Base-by-base conservation (phyloP, 164 flowering plant genomes). In the Aristolochia fimbriata region DNA sequence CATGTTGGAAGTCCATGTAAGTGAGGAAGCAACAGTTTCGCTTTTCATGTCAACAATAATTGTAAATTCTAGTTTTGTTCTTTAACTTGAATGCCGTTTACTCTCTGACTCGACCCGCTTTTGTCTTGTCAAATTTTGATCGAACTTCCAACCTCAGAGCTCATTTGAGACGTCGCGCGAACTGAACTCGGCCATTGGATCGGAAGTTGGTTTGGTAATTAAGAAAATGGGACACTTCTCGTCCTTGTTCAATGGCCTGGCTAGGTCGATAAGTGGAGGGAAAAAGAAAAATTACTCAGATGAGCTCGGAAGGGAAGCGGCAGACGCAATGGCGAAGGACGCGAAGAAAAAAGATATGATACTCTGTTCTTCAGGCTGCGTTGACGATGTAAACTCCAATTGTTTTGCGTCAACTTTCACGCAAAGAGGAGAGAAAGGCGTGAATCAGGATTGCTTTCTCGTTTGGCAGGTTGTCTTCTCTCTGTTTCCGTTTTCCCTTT, bases 401-500 rank as follows among this genome's bases (percentile, higher is more conserved):
- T 83, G 82, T 62, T 79, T 79, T 56, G 83, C 77, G 51, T 80
- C 96, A 0, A 68, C 77, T 66, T 89, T 65, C 70, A 78, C 91
- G 0, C 80, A 71, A 71, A 75, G 79, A 68, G 98, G 98, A 48
- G 51, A 81, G 55, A 92, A 92, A 74, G 98, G 93, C 50, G 78
- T 71, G 21, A 92, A 92, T 62, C 98, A 92, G 69, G 98, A 92
- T 71, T 87, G 91, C 71, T 76, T 69, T 67, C 73, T 87, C 60
- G 93, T 89, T 14, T 92, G 96, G 98, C 90, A 89, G 96, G 96
- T 92, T 83, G 15, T 1, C 20, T 45, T 23, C 49, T n/a, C 31
- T n/a, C 4, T 43, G 31, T 30, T 21, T n/a, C 52, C 27, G 17
- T 48, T 43, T 54, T 0, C 20, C 19, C 2, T 53, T 55, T 27